Conservation (phyloP, 345 rosid genomes). For the Excoecaria agallocha region DNA sequence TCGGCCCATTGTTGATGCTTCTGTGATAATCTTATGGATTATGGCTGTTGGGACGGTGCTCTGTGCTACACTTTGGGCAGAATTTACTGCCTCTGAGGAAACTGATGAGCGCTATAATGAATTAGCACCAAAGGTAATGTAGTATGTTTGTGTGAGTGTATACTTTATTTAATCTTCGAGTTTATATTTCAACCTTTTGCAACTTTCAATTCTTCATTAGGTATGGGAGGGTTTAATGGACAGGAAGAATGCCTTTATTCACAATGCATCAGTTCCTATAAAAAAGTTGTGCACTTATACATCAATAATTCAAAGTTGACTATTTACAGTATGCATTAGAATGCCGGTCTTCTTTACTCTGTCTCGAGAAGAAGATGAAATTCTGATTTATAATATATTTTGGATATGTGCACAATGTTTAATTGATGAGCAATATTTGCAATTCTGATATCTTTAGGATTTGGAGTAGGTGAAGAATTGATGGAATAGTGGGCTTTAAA, state of each 20-base stretch:
- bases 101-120: constrained; percentile 63
- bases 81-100: constrained; percentile 50
- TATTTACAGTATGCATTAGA: too few relatives aligned
- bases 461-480: not conserved
- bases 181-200: not conserved
- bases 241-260: too few relatives aligned
- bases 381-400: too few relatives aligned
- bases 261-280: too few relatives aligned
- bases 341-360: too few relatives aligned
- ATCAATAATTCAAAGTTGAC: too few relatives aligned
- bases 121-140: constrained; percentile 66
- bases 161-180: not conserved
- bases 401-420: not conserved
- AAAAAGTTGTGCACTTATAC: too few relatives aligned
- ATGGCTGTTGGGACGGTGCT: constrained; percentile 92
- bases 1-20: constrained; percentile 66
- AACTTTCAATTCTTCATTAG: too few relatives aligned
- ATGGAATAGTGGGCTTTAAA: not conserved
- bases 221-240: too few relatives aligned
- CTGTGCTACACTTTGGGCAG: constrained; percentile 76
- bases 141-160: constrained; percentile 7
- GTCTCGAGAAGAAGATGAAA: too few relatives aligned
- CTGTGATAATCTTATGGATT: constrained; percentile 70
- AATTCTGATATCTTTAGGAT: not conserved
- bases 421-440: not conserved